Conservation (phyloP, 106 monocot genomes). For the Ottelia alismoides region DNA sequence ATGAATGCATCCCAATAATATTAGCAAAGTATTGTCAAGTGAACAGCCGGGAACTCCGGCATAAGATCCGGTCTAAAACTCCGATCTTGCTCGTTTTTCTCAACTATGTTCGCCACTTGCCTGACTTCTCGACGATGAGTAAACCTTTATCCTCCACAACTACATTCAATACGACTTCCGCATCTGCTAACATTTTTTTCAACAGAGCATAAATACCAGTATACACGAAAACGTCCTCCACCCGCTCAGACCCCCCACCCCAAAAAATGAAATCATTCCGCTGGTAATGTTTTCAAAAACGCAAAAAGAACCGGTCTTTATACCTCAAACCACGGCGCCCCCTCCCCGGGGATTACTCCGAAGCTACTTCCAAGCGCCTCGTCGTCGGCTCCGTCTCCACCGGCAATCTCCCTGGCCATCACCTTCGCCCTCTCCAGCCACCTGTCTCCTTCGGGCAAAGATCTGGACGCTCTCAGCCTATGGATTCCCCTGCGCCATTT, state of each 20-base stretch:
- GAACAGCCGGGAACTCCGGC: too few species aligned
- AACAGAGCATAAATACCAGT: background rate
- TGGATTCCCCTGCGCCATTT: background rate
- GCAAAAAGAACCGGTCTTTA: background rate
- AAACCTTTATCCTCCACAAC: too few species aligned
- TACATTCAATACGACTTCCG: too few species aligned
- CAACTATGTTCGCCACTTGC: too few species aligned
- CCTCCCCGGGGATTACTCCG: background rate
- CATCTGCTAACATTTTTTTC: background rate
- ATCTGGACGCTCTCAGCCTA: background rate
- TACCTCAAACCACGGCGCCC: slow-evolving; percentile 2
- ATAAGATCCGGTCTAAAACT: too few species aligned
- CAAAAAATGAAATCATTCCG: background rate
- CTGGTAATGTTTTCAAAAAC: background rate
- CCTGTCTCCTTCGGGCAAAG: background rate
- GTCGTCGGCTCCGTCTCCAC: slow-evolving; percentile 4
- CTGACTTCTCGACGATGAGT: too few species aligned
- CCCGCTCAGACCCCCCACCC: background rate
- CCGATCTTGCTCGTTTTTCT: too few species aligned
- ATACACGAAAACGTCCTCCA: background rate
- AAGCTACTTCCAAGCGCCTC: background rate
- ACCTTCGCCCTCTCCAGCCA: background rate
- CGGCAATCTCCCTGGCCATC: background rate
- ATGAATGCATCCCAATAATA: too few species aligned
- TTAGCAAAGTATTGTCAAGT: too few species aligned